These are phyloP conservation scores for Cercospora citrullina DNA, from an alignment of 2,329 filamentous ascomycete species.

Conservation along the genomic window DNA sequence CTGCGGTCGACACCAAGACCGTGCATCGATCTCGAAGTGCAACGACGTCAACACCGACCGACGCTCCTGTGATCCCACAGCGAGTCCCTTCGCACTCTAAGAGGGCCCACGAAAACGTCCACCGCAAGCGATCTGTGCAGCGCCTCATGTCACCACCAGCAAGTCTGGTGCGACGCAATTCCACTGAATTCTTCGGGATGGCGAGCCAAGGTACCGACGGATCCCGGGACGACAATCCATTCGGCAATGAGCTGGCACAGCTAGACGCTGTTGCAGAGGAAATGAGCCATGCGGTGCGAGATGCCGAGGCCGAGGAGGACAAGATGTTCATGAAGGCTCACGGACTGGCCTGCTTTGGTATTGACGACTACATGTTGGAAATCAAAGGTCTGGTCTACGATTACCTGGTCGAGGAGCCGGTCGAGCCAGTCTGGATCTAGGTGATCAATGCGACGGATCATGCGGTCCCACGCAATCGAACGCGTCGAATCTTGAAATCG, in stretches of 20 bases:
- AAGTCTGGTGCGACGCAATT: conserved; percentile 57
- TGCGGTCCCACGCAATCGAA: conserved; percentile 33
- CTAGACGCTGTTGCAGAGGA: conserved; percentile 93
- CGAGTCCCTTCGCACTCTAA: conserved; percentile 87
- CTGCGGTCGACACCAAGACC: conserved; percentile 43
- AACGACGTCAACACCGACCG: conserved; percentile 47
- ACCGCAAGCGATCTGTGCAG: conserved; percentile 64
- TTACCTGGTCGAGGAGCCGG: conserved; percentile 30
- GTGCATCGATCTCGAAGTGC: conserved; percentile 59
- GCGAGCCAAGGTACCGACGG: conserved; percentile 39
- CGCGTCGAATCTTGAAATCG: conserved; percentile 30
- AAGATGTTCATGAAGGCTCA: conserved; percentile 66
- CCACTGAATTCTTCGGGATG: conserved; percentile 45
- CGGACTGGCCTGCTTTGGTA: conserved; percentile 71
- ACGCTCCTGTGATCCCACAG: conserved; percentile 69
- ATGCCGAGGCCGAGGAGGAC: conserved; percentile 70
- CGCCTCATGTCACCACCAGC: conserved; percentile 42
- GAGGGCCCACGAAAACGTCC: conserved; percentile 74
- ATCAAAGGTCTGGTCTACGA: conserved; percentile 68
- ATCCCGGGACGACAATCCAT: conserved; percentile 61
- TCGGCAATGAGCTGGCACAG: conserved; percentile 85
- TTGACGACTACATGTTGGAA: conserved; percentile 81
- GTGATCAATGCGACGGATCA: conserved; percentile 1
- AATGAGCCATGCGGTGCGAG: conserved; percentile 62
- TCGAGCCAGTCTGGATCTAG: conserved; percentile 32